Base-by-base conservation (phyloP, 805 yeast species). In the Teunomyces atbi region DNA sequence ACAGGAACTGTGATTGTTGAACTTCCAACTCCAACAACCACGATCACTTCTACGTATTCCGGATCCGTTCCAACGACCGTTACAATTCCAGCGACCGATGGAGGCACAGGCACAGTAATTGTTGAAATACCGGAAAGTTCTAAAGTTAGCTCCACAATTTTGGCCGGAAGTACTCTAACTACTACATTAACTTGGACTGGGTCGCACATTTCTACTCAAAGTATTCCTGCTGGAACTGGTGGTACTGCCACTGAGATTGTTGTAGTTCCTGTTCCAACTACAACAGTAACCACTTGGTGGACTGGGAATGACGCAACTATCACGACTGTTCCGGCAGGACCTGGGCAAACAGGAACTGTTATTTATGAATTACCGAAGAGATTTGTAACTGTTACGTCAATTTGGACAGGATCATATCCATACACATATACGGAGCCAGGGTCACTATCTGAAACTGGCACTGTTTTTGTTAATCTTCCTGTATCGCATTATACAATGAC, bases 1-100 rank as follows among this genome's bases (percentile, higher is more conserved):
- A 45, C 48, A 11, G 51, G 45, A 6, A 48, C 54, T 6, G 45
- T 48, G n/a, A 43, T 53, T 52, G 35, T 46, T 41, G 33, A 48
- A 37, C 15, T 13, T 5, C 15, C 13, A 29, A n/a, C 43, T 8
- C 45, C 45, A 6, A 40, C 49, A 3, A 33, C 42, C 4, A 49
- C 56, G 2, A 26, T 39, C 10, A 48, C 56, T 11, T 6, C 29
- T 2, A 43, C 27, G 19, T 47, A 28, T 55, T 47, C 27, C 13
- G 45, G 15, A 8, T 34, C 6, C 43, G 49, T 2, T 28, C 41
- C 44, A 15, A 3, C 28, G 4, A 41, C 44, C 4, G 38, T 41
- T 16, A 30, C 36, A 15, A 28, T 28, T 2, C 29, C 39, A n/a
- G 44, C 45, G 2, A 15, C 23, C 8, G 38, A 42, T 18, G 58